Conservation (phyloP, 2,329 filamentous ascomycete genomes). For the Alternaria sp. region DNA sequence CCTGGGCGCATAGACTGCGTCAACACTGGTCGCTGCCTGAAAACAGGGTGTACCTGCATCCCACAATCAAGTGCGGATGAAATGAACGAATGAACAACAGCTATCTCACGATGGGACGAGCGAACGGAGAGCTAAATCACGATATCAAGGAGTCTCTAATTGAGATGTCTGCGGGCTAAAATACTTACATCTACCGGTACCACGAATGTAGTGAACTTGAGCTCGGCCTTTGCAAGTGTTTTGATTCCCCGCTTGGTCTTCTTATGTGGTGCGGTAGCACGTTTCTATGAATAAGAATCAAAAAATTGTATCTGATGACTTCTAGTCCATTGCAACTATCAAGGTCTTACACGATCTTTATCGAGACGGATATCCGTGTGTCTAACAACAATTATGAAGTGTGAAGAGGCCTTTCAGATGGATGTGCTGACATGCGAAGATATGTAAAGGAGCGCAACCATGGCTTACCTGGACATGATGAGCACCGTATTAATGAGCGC, state of each 20-base stretch:
- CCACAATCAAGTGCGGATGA: constrained; percentile 17
- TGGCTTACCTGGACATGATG: not conserved
- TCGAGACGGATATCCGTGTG: not conserved
- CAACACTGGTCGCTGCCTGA: constrained; percentile 28
- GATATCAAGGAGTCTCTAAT: constrained; percentile 18
- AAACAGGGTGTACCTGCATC: constrained; percentile 21
- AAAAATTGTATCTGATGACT: constrained; percentile 5
- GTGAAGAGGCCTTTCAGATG: not conserved
- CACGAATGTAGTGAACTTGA: constrained; percentile 19
- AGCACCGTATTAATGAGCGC: not conserved
- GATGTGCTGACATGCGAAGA: not conserved
- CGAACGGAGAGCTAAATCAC: constrained; percentile 14
- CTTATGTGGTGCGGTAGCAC: not conserved
- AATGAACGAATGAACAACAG: constrained; percentile 31
- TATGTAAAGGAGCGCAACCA: not conserved
- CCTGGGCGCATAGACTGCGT: constrained; percentile 55
- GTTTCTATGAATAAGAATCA: constrained; percentile 5
- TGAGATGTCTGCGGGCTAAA: constrained; percentile 22
- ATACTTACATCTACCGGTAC: constrained; percentile 19
- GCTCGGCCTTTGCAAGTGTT: constrained; percentile 11
- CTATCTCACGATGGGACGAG: constrained; percentile 28
- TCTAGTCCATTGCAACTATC: not conserved
- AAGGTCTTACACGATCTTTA: not conserved
- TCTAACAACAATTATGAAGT: not conserved
- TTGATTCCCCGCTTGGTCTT: constrained; percentile 6